phyloP scores from a whole-genome alignment of 257 asterid genomes.

The Avicennia marina region DNA sequence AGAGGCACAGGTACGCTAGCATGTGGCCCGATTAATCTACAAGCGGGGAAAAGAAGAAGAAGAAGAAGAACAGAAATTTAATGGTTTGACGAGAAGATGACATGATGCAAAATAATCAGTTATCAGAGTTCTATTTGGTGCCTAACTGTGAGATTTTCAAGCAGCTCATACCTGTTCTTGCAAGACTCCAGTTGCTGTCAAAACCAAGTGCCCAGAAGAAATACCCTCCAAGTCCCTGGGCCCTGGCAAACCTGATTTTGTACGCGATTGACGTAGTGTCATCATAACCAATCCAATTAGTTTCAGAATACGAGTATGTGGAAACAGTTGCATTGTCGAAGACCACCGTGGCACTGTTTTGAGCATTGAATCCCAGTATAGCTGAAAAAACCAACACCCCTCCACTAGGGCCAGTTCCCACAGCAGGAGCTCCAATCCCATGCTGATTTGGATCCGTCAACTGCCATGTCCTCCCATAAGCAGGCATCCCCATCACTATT shows the following conservation, averaged over 20 bases:
- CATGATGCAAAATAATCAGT: too few species aligned
- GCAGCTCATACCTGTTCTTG: slow-evolving; percentile 67
- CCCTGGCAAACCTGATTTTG: slow-evolving; percentile 46
- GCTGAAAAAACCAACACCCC: slow-evolving; percentile 39
- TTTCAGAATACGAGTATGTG: slow-evolving; percentile 48
- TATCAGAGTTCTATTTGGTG: too few species aligned
- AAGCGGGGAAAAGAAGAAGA: too few species aligned
- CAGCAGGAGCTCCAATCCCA: slow-evolving; percentile 57
- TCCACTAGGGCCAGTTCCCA: slow-evolving; percentile 52
- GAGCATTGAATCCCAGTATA: slow-evolving; percentile 34
- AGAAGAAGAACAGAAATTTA: too few species aligned
- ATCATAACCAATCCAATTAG: slow-evolving; percentile 61
- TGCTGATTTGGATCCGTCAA: slow-evolving; percentile 46
- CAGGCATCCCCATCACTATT: slow-evolving; percentile 64
- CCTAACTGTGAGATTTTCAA: too few species aligned
- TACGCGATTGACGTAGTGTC: slow-evolving; percentile 28
- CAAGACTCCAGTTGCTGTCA: slow-evolving; percentile 53
- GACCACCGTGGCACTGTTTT: slow-evolving; percentile 37
- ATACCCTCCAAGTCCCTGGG: slow-evolving; percentile 62
- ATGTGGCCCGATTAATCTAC: too few species aligned
- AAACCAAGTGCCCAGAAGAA: slow-evolving; percentile 69
- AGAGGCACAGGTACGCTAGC: background rate
- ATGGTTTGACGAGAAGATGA: too few species aligned
- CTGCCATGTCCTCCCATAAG: slow-evolving; percentile 61
- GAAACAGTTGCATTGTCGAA: slow-evolving; percentile 47